Evolutionary conservation across 2,329 filamentous ascomycete genomes (phyloP).

Genomic region (Plenodomus biglobosus): DNA sequence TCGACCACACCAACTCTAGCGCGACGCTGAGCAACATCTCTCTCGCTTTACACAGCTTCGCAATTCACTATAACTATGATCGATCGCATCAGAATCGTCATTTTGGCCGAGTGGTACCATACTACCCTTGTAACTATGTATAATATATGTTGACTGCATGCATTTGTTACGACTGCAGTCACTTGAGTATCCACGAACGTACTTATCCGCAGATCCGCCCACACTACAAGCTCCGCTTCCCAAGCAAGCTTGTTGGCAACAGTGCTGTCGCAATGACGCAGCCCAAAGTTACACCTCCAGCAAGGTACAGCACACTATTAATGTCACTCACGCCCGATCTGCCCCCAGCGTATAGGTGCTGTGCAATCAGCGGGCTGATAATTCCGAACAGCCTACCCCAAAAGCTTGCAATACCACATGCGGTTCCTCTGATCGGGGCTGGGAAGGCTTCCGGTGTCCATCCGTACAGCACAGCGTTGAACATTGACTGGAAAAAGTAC

Average conservation of each 20-base stretch:
- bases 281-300: constrained; percentile 57
- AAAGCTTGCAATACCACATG: constrained; percentile 60
- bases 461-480: constrained; percentile 56
- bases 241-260: constrained; percentile 48
- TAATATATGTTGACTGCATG: too few relatives aligned
- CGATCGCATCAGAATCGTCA: too few relatives aligned
- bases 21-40: too few relatives aligned
- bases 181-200: background rate
- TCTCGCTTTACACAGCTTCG: too few relatives aligned
- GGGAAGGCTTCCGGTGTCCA: constrained; percentile 57
- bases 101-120: too few relatives aligned
- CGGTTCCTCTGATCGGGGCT: constrained; percentile 54
- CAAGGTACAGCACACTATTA: constrained; percentile 58
- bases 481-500: constrained; percentile 57
- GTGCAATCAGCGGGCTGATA: constrained; percentile 59
- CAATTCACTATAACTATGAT: too few relatives aligned
- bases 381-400: constrained; percentile 62
- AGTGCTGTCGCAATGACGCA: constrained; percentile 56
- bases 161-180: background rate
- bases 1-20: background rate
- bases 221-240: constrained; percentile 15
- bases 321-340: constrained; percentile 40
- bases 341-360: constrained; percentile 44
- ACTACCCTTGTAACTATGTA: too few relatives aligned
- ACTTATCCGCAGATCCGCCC: background rate